Conservation (phyloP, 331 rosid species). For the Ulmus americana region DNA sequence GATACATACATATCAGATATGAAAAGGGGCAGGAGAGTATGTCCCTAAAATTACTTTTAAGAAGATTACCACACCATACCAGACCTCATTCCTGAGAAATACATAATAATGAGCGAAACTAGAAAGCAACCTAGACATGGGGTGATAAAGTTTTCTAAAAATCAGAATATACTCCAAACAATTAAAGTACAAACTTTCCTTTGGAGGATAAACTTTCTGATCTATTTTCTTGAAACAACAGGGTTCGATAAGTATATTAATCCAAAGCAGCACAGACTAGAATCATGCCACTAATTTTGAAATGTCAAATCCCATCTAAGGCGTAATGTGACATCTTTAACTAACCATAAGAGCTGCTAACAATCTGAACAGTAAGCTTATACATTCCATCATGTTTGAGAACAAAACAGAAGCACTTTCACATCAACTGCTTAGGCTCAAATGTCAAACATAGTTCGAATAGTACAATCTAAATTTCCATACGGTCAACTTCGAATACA, state of each 20-base stretch:
- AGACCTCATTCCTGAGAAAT: background rate
- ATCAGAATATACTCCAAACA: background rate
- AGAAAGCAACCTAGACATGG: background rate
- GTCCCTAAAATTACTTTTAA: too few species aligned
- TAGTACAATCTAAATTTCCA: background rate
- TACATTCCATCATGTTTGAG: background rate
- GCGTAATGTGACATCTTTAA: too few species aligned
- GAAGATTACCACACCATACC: background rate
- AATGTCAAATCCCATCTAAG: background rate
- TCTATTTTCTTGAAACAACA: background rate
- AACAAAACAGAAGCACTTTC: background rate
- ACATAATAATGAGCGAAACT: background rate
- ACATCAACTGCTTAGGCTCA: background rate
- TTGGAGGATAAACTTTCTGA: background rate
- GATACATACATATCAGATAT: background rate
- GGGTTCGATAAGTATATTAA: background rate
- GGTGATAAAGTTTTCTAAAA: too few species aligned
- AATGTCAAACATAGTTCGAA: background rate
- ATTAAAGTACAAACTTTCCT: background rate
- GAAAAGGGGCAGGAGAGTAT: background rate
- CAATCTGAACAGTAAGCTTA: too few species aligned
- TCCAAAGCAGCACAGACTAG: background rate
- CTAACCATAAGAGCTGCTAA: background rate
- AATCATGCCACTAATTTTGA: background rate
- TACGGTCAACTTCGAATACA: background rate